These are phyloP conservation scores for Candolleomyces eurysporus DNA, from an alignment of 768 basidiomycete species.

Conservation along the genomic window DNA sequence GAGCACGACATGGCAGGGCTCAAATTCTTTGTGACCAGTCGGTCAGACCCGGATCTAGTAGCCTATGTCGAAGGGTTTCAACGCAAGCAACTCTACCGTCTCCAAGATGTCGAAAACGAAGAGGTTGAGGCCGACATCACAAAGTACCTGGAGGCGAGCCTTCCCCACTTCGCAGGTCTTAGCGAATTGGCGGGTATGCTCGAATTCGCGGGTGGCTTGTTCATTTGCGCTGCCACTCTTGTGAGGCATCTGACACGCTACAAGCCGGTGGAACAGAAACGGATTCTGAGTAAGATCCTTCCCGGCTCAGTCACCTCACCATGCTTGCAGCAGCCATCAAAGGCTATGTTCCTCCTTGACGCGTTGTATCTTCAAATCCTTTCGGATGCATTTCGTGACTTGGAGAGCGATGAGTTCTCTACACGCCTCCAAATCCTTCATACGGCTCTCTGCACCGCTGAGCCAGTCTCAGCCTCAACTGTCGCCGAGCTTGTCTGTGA, in stretches of 20 bases:
- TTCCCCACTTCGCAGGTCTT: neutral
- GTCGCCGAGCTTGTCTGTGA: slow-evolving; percentile 14
- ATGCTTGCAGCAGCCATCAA: neutral
- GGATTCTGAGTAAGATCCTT: too few species aligned
- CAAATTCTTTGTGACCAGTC: slow-evolving; percentile 23
- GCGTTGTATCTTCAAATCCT: slow-evolving; percentile 15
- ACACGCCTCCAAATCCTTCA: slow-evolving; percentile 14
- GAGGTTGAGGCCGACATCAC: slow-evolving; percentile 4
- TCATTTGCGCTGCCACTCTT: slow-evolving; percentile 27
- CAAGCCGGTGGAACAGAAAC: neutral
- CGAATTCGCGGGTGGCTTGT: slow-evolving; percentile 18
- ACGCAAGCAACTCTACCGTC: slow-evolving; percentile 2
- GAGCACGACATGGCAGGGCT: slow-evolving; percentile 11
- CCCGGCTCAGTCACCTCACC: too few species aligned
- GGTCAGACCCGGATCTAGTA: slow-evolving; percentile 15
- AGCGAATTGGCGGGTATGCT: slow-evolving; percentile 13
- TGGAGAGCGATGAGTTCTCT: slow-evolving; percentile 5
- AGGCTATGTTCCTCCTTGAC: slow-evolving; percentile 9
- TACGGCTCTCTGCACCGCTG: slow-evolving; percentile 19
- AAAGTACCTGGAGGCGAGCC: slow-evolving; percentile 2
- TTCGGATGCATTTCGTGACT: slow-evolving; percentile 11
- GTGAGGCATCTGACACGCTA: slow-evolving; percentile 14
- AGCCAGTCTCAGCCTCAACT: slow-evolving; percentile 13
- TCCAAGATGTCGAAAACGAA: slow-evolving; percentile 7
- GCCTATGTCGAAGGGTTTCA: slow-evolving; percentile 5